Conservation (phyloP, 169 alveolate species). For the Plasmodium knowlesi region DNA sequence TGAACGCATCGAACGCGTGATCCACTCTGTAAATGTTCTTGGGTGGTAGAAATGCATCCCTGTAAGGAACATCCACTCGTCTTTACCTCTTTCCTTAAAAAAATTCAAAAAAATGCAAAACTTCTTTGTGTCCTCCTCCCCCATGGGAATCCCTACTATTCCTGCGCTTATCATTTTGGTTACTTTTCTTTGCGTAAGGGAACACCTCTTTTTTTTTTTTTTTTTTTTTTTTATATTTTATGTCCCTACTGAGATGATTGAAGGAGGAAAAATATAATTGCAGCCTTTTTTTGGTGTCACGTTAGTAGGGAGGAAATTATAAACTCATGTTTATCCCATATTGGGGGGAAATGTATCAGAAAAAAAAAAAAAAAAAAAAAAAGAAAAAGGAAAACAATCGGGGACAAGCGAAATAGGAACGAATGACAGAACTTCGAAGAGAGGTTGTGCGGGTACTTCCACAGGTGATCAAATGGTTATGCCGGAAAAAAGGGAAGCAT, state of each 20-base stretch:
- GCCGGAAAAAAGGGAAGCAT: not conserved
- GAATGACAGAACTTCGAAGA: not conserved
- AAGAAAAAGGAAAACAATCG: not conserved
- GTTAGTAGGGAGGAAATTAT: not conserved
- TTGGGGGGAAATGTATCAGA: not conserved
- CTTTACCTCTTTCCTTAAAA: constrained; percentile 34
- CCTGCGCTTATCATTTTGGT: not conserved
- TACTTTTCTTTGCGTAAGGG: not conserved
- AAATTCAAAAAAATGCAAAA: constrained; percentile 28
- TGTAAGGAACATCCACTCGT: not conserved
- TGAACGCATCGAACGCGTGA: not conserved
- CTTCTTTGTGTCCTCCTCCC: not conserved
- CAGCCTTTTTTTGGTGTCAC: not conserved
- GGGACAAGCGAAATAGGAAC: not conserved
- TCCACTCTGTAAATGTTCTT: not conserved
- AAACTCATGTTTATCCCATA: not conserved
- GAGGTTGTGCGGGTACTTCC: not conserved
- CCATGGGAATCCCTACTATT: constrained; percentile 2
- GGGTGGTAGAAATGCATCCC: not conserved
- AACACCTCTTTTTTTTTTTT: not conserved
- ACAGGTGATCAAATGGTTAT: not conserved
- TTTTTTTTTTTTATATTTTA: not conserved
- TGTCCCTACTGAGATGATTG: not conserved
- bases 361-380: not conserved
- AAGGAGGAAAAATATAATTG: not conserved